phyloP scores from a whole-genome alignment of 768 basidiomycete species.

The Boletellus emodensis region DNA sequence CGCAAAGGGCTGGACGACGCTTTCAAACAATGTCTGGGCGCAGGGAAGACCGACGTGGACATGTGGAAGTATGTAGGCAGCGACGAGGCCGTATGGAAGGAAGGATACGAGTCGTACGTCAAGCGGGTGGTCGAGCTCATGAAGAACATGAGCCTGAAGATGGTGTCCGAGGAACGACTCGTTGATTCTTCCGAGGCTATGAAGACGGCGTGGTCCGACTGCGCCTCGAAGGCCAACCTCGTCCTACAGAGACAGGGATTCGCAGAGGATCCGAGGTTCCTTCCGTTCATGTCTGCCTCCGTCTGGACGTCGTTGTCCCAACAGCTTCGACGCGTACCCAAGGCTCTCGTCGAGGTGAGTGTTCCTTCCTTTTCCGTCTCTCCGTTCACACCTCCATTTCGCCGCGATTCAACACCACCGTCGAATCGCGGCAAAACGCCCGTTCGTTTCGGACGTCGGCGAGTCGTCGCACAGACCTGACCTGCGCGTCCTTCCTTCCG shows the following conservation, averaged over 20 bases:
- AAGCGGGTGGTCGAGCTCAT: background rate
- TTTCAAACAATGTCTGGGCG: background rate
- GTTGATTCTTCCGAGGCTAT: fast-evolving
- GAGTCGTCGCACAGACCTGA: no score
- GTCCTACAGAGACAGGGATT: background rate
- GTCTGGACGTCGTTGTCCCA: background rate
- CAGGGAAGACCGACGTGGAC: no score
- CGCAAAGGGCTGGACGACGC: background rate
- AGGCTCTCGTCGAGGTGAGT: background rate
- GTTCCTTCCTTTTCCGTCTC: no score
- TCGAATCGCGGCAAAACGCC: no score
- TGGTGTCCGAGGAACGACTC: background rate
- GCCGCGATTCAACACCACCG: no score
- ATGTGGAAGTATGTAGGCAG: background rate
- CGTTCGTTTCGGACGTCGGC: no score
- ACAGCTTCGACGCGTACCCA: background rate
- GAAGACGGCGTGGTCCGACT: background rate
- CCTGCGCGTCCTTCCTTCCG: no score
- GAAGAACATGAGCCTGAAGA: background rate
- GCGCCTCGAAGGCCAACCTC: background rate
- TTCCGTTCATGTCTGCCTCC: background rate
- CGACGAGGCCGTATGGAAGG: background rate
- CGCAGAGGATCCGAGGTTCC: no score
- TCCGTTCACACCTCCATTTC: no score
- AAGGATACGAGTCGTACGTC: background rate